Evolutionary conservation across 768 basidiomycete genomes (phyloP).

Genomic region (Cystobasidium onofrii): DNA sequence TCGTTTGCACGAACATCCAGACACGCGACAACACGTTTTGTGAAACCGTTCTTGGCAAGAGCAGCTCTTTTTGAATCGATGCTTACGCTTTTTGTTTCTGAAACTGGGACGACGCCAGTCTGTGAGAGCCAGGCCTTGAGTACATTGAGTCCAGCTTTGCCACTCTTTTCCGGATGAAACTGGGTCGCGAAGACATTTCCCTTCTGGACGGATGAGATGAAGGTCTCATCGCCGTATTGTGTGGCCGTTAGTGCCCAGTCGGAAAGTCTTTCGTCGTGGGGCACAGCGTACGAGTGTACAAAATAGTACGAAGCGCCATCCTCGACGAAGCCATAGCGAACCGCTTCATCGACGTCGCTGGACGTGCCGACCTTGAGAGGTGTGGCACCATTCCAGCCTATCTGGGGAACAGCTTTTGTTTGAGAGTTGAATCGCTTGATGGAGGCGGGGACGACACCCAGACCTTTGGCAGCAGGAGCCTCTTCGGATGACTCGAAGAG

Average conservation of each 20-base stretch:
- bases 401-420: conserved; percentile 84
- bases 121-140: conserved; percentile 65
- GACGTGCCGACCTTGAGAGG: conserved; percentile 33
- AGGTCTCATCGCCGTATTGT: conserved; percentile 87
- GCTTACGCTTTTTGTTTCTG: not conserved
- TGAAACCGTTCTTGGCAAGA: conserved; percentile 54
- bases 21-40: conserved; percentile 91
- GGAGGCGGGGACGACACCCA: conserved; percentile 76
- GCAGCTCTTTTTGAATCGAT: conserved; percentile 17
- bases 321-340: conserved; percentile 48
- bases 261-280: conserved; percentile 56
- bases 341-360: conserved; percentile 48
- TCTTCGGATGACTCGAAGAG: conserved; percentile 82
- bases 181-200: conserved; percentile 85
- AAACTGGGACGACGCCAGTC: conserved; percentile 25
- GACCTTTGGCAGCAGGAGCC: conserved; percentile 59
- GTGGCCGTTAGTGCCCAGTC: conserved; percentile 77
- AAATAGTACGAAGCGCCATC: conserved; percentile 75
- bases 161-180: conserved; percentile 98
- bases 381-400: conserved; percentile 72
- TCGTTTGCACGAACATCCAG: conserved; percentile 97
- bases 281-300: conserved; percentile 88
- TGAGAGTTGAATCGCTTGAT: conserved; percentile 58
- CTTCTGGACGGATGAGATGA: conserved; percentile 72
- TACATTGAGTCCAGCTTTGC: conserved; percentile 70